A percentile compares a stretch with the other conserved stretches of the same genome.
Evolutionary conservation across 192 early-diverging fungal genomes (phyloP).

Genomic region (Coemansia sp.): DNA sequence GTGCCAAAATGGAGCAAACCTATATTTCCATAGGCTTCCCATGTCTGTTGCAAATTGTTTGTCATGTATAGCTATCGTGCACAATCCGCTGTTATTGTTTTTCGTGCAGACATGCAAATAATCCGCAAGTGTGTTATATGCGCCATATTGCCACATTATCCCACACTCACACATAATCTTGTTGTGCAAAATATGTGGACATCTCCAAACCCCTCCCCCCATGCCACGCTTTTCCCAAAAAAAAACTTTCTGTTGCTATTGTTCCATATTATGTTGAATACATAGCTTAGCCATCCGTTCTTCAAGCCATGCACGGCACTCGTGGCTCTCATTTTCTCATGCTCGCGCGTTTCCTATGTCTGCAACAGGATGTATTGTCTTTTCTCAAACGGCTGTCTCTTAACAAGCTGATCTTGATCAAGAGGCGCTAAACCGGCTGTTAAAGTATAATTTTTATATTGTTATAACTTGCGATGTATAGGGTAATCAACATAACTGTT

Average conservation of each 20-base stretch:
- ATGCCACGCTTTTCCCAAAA: not conserved
- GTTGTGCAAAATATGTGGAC: not conserved
- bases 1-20: not conserved
- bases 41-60: no score
- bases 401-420: no score
- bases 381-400: not conserved
- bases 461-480: not conserved
- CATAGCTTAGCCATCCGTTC: not conserved
- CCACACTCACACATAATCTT: not conserved
- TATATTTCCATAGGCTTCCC: not conserved
- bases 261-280: no score
- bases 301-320: not conserved
- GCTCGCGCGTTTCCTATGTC: no score
- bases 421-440: no score
- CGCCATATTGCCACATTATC: not conserved
- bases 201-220: not conserved
- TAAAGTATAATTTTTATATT: no score
- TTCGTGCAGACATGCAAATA: no score
- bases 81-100: no score
- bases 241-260: not conserved
- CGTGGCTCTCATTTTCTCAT: no score
- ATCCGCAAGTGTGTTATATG: not conserved
- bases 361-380: not conserved
- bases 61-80: no score
- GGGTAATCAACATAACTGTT: constrained; percentile 10